A percentile compares a stretch with the other conserved stretches of the same genome.
phyloP scores from a whole-genome alignment of 1,284 basidiomycete genomes.

The Malassezia brasiliensis region DNA sequence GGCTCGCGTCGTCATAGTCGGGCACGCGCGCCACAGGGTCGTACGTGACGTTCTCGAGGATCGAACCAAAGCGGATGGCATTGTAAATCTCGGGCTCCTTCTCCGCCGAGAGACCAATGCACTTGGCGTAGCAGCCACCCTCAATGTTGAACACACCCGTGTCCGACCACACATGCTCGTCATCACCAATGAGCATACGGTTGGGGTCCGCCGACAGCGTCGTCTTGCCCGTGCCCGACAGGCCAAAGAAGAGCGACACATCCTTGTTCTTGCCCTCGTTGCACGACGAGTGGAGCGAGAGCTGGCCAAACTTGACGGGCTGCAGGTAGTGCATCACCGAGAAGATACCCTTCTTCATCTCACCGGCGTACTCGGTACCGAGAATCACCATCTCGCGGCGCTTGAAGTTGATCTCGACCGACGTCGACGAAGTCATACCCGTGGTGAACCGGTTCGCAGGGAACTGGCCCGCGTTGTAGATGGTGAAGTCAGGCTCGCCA shows the following conservation, averaged over 20 bases:
- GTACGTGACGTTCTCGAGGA: constrained; percentile 99
- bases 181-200: constrained; percentile 44
- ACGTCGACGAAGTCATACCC: constrained; percentile 97
- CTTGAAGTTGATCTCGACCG: constrained; percentile 99
- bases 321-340: constrained; percentile 99
- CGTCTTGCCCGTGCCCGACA: constrained; percentile 96
- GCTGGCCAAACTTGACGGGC: constrained; percentile 95
- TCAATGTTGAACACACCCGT: constrained; percentile 98
- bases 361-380: constrained; percentile 97
- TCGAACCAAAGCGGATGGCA: constrained; percentile 88
- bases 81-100: constrained; percentile 96
- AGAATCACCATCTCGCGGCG: constrained; percentile 99
- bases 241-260: constrained; percentile 97
- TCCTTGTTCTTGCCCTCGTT: constrained; percentile 87
- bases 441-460: constrained; percentile 99
- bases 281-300: constrained; percentile 97
- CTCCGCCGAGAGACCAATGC: constrained; percentile 87
- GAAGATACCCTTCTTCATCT: constrained; percentile 99
- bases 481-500: constrained; percentile 98
- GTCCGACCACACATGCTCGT: constrained; percentile 49
- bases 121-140: constrained; percentile 98
- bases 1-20: constrained; percentile 91
- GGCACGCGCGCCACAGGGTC: constrained; percentile 74
- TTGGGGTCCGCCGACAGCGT: constrained; percentile 45
- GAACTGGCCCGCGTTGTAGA: constrained; percentile 99